Percentiles rank a stretch among this genome's conserved stretches.
Conservation (phyloP, 2,329 filamentous ascomycete genomes). For the Aspergillus transmontanensis region DNA sequence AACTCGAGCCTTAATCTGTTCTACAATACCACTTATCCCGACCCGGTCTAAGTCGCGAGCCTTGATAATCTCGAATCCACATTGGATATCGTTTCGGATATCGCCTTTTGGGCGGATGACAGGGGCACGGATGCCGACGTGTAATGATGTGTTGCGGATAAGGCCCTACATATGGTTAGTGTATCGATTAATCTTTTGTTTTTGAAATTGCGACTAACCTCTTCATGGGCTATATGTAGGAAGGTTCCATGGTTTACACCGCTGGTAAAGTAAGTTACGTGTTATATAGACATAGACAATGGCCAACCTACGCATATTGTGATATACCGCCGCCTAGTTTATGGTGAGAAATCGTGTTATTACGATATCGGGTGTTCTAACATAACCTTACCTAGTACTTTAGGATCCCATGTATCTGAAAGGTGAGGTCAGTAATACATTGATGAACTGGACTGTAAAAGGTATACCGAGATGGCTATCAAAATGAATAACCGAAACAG, state of each 20-base stretch:
- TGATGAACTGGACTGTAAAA: not conserved
- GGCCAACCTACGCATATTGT: slow-evolving; percentile 35
- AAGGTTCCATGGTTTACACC: slow-evolving; percentile 61
- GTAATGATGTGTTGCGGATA: slow-evolving; percentile 57
- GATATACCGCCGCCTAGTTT: slow-evolving; percentile 20
- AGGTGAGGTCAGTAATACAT: not conserved
- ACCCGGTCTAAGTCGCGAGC: slow-evolving; percentile 56
- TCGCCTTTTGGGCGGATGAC: slow-evolving; percentile 54
- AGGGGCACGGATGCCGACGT: slow-evolving; percentile 59
- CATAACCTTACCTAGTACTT: slow-evolving; percentile 51
- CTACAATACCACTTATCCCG: slow-evolving; percentile 51
- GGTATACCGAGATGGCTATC: slow-evolving; percentile 50
- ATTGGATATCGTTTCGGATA: slow-evolving; percentile 54
- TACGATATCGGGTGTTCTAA: slow-evolving; percentile 40
- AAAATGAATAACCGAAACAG: slow-evolving; percentile 61
- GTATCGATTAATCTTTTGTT: no score
- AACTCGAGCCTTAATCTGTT: slow-evolving; percentile 51
- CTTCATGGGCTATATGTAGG: slow-evolving; percentile 59
- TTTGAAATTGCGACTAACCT: slow-evolving; percentile 30
- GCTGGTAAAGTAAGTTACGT: slow-evolving; percentile 22
- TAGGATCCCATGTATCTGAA: slow-evolving; percentile 57
- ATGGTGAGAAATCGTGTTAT: not conserved
- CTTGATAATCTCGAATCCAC: slow-evolving; percentile 57
- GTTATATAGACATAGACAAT: no score
- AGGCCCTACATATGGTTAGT: slow-evolving; percentile 39